A percentile compares a stretch with the other conserved stretches of the same genome.
Conservation (phyloP, 805 yeast genomes). For the Cyberlindnera petersonii region DNA sequence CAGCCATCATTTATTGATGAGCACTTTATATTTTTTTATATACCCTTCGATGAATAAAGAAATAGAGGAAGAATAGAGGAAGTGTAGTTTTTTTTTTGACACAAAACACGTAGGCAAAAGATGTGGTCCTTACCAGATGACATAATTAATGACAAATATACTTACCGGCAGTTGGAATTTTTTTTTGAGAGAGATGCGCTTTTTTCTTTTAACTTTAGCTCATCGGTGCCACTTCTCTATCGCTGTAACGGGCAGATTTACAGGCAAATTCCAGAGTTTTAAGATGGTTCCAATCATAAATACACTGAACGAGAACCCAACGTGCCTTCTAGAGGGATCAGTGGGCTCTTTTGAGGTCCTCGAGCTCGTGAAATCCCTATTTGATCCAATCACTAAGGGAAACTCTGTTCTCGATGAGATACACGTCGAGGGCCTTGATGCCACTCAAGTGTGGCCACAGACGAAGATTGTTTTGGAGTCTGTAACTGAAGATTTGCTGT, state of each 20-base stretch:
- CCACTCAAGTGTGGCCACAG: slow-evolving; percentile 93
- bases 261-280: not conserved
- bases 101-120: too few relatives aligned
- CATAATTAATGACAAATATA: too few relatives aligned
- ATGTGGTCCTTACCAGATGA: too few relatives aligned
- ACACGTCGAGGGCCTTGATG: slow-evolving; percentile 79
- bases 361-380: slow-evolving; percentile 20
- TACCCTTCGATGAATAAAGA: too few relatives aligned
- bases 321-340: slow-evolving; percentile 9
- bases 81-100: too few relatives aligned
- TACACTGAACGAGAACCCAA: slow-evolving; percentile 9
- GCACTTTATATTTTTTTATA: too few relatives aligned
- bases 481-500: slow-evolving; percentile 60
- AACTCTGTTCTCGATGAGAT: slow-evolving; percentile 71
- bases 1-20: slow-evolving; percentile 36
- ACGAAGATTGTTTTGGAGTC: slow-evolving; percentile 80
- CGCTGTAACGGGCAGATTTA: too few relatives aligned
- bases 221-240: too few relatives aligned
- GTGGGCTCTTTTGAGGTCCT: slow-evolving; percentile 12
- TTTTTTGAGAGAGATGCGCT: not conserved
- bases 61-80: not conserved
- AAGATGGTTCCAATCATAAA: slow-evolving; percentile 4
- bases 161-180: too few relatives aligned
- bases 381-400: slow-evolving; percentile 27
- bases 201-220: too few relatives aligned